phyloP scores from a whole-genome alignment of 2,329 filamentous ascomycete species.

The Purpureocillium takamizusanense region DNA sequence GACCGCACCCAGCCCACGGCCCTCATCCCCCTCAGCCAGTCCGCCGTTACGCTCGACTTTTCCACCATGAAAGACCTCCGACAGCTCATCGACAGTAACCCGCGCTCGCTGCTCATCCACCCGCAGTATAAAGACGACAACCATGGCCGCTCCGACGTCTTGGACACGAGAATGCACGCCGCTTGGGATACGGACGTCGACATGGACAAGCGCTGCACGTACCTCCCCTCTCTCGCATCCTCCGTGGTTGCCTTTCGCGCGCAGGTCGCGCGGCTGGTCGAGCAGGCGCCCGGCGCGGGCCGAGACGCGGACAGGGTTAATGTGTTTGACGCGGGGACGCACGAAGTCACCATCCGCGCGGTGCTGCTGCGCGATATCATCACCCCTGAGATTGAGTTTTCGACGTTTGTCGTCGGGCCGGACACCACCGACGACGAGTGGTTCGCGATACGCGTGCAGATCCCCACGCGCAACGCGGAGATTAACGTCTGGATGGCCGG shows the following conservation, averaged over 20 bases:
- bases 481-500: conserved; percentile 5
- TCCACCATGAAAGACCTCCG: too few relatives aligned
- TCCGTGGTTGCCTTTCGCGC: conserved; percentile 1
- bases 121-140: not conserved
- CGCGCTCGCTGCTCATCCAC: not conserved
- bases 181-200: not conserved
- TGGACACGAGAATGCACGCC: not conserved
- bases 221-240: conserved; percentile 3
- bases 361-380: not conserved
- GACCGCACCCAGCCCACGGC: too few relatives aligned
- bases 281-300: not conserved
- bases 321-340: not conserved
- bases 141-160: too few relatives aligned
- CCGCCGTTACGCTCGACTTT: too few relatives aligned
- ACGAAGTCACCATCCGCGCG: conserved; percentile 11
- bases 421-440: conserved; percentile 12
- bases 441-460: conserved; percentile 12
- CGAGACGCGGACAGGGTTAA: not conserved
- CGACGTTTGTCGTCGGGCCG: conserved; percentile 10
- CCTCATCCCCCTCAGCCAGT: too few relatives aligned
- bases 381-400: conserved; percentile 1
- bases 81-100: too few relatives aligned
- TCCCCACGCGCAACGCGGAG: conserved; percentile 7
- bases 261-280: conserved; percentile 2
- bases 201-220: not conserved